Base-by-base conservation (phyloP, 2,329 filamentous ascomycete genomes). In the Alternaria sp. region DNA sequence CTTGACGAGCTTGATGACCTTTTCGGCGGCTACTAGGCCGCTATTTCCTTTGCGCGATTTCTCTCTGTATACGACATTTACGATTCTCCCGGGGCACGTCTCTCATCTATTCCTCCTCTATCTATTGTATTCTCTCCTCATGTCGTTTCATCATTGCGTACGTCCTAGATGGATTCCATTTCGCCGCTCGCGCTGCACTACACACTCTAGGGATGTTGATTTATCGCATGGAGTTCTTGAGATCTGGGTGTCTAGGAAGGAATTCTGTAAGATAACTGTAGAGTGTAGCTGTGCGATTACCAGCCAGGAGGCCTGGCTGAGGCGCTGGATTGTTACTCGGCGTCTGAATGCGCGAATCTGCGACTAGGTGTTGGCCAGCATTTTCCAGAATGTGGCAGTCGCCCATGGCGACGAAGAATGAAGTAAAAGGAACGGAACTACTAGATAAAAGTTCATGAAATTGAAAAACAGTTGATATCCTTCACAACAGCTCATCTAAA, bases 1-100 rank as follows among this genome's bases (percentile, higher is more conserved):
- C 88, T 98, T 52, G 93, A 97, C 50, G 96, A 99, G 84, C 89
- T 98, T 54, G 62, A 62, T 52, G 62, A 65, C 47, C 59, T 65
- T 49, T 55, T 62, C 12, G 55, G 61, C 23, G 61, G 61, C 51
- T 63, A 63, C 30, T 63, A 57, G 45, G 66, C n/a, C 40, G 60
- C 40, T 56, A 52, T 17, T 45, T 54, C 44, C 15, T 60, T 45
- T 57, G 56, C 43, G 32, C 57, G 49, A 64, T 66, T 19, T 51
- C 36, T 52, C 43, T 66, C 59, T 44, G 67, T 62, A 68, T 50
- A 74, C 62, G 69, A 74, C 66, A 64, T 69, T 74, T 65, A 78
- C 71, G 75, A 78, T 70, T 75, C 69, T 78, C 70, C 64, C 64
- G 74, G 55, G 56, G 59, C 62, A 57, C 62, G 59, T 68, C 61